A percentile compares a stretch with the other conserved stretches of the same genome.
Conservation (phyloP, 768 basidiomycete species). For the Dioszegia aurantiaca region DNA sequence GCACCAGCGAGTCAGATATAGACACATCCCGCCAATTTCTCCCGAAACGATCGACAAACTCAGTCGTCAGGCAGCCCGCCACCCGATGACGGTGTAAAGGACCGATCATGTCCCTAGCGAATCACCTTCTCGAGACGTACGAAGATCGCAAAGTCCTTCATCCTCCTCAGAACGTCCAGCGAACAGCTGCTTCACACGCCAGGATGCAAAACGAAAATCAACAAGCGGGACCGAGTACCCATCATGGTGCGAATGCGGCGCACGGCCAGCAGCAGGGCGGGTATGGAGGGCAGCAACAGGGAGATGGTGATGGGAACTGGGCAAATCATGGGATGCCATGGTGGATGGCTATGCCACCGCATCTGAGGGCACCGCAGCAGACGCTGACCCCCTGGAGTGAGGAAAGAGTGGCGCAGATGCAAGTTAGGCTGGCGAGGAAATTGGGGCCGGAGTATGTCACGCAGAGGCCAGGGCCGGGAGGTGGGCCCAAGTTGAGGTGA, state of each 20-base stretch:
- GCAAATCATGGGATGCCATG: slow-evolving; percentile 16
- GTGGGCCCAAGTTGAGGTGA: slow-evolving; percentile 76
- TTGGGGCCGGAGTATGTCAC: slow-evolving; percentile 94
- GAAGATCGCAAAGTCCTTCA: slow-evolving; percentile 29
- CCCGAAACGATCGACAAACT: too few species aligned
- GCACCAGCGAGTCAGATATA: not conserved
- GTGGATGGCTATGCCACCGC: slow-evolving; percentile 21
- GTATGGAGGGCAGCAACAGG: not conserved
- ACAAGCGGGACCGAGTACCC: slow-evolving; percentile 15
- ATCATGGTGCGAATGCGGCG: slow-evolving; percentile 9
- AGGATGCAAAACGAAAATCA: not conserved
- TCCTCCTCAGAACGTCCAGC: slow-evolving; percentile 14
- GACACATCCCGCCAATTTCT: not conserved
- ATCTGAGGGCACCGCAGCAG: slow-evolving; percentile 13
- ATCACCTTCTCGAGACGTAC: slow-evolving; percentile 40
- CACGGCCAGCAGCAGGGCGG: slow-evolving; percentile 2
- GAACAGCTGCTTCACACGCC: not conserved
- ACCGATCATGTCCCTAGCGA: slow-evolving; percentile 37
- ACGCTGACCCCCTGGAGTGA: slow-evolving; percentile 64
- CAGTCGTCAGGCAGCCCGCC: not conserved
- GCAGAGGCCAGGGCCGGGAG: slow-evolving; percentile 77
- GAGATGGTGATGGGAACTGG: slow-evolving; percentile 7
- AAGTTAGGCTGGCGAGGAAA: slow-evolving; percentile 77
- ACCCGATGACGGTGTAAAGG: slow-evolving; percentile 2
- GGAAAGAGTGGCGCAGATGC: slow-evolving; percentile 66